Percentiles rank a stretch among this genome's conserved stretches.
These are phyloP conservation scores for Obelidium mucronatum DNA, from an alignment of 192 early-diverging fungal species.

Conservation along the genomic window DNA sequence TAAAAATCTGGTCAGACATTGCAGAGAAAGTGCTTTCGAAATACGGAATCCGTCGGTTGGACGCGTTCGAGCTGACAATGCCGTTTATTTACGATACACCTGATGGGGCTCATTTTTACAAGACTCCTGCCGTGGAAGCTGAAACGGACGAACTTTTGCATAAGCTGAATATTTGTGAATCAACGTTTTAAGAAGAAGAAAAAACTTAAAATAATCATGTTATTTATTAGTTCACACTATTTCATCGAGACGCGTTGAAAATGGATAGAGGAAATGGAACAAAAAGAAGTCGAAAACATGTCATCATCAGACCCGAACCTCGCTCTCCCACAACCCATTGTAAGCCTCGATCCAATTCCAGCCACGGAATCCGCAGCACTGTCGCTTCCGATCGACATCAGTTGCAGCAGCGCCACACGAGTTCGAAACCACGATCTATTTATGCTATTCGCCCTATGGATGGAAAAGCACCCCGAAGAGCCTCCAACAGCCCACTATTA, in stretches of 20 bases:
- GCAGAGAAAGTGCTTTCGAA: slow-evolving; percentile 3
- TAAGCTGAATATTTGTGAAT: slow-evolving; percentile 19
- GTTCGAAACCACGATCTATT: slow-evolving; percentile 26
- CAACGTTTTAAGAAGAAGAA: too few species aligned
- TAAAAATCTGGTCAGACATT: slow-evolving; percentile 17
- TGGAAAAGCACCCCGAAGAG: slow-evolving; percentile 21
- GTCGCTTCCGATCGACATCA: not conserved
- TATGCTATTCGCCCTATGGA: slow-evolving; percentile 35
- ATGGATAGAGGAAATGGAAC: too few species aligned
- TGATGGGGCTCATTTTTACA: slow-evolving; percentile 4
- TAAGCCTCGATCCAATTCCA: not conserved
- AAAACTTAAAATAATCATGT: too few species aligned
- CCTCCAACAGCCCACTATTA: not conserved
- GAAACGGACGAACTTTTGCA: slow-evolving; percentile 29
- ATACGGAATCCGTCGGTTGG: not conserved
- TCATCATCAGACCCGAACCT: not conserved
- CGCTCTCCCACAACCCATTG: not conserved
- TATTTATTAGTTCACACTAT: too few species aligned
- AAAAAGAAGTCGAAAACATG: too few species aligned
- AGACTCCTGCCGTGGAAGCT: slow-evolving; percentile 21
- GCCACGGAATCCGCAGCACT: not conserved
- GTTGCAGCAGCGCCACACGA: slow-evolving; percentile 8
- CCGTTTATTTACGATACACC: not conserved
- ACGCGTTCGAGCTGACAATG: not conserved
- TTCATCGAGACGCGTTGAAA: too few species aligned